Percentiles rank a stretch among this genome's conserved stretches.
phyloP scores from a whole-genome alignment of 352 stramenopile genomes.

The Phytopythium mirpurense region DNA sequence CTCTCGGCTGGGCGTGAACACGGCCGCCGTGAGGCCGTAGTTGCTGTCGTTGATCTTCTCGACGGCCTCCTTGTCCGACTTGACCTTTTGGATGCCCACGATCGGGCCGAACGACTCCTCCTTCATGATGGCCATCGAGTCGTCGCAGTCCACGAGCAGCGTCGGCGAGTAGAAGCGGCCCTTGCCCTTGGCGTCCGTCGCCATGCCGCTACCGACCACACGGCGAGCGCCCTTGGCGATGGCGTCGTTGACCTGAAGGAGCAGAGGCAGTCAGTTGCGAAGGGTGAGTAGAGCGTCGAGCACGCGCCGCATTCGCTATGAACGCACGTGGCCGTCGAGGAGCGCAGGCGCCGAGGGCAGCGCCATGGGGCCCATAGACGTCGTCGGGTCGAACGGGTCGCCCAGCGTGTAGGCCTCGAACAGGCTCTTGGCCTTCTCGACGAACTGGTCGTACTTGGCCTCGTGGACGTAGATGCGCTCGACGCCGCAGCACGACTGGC shows the following conservation, averaged over 20 bases:
- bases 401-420: slow-evolving; percentile 65
- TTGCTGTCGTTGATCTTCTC: slow-evolving; percentile 76
- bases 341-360: slow-evolving; percentile 37
- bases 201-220: slow-evolving; percentile 39
- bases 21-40: slow-evolving; percentile 70
- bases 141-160: slow-evolving; percentile 57
- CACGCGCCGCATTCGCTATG: not conserved
- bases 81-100: slow-evolving; percentile 65
- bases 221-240: slow-evolving; percentile 60
- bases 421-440: slow-evolving; percentile 54
- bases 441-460: slow-evolving; percentile 72
- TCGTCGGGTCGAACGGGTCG: slow-evolving; percentile 52
- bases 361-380: slow-evolving; percentile 70
- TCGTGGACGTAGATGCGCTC: slow-evolving; percentile 86
- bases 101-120: slow-evolving; percentile 86
- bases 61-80: slow-evolving; percentile 67
- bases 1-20: slow-evolving; percentile 64
- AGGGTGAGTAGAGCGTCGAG: not conserved
- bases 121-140: slow-evolving; percentile 72
- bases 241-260: slow-evolving; percentile 56
- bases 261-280: not conserved
- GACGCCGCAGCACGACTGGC: slow-evolving; percentile 80
- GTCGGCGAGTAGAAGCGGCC: slow-evolving; percentile 79
- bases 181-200: slow-evolving; percentile 38
- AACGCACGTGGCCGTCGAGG: slow-evolving; percentile 21